Conservation (phyloP, 768 basidiomycete genomes). For the Trichaptum fuscoviolaceum region DNA sequence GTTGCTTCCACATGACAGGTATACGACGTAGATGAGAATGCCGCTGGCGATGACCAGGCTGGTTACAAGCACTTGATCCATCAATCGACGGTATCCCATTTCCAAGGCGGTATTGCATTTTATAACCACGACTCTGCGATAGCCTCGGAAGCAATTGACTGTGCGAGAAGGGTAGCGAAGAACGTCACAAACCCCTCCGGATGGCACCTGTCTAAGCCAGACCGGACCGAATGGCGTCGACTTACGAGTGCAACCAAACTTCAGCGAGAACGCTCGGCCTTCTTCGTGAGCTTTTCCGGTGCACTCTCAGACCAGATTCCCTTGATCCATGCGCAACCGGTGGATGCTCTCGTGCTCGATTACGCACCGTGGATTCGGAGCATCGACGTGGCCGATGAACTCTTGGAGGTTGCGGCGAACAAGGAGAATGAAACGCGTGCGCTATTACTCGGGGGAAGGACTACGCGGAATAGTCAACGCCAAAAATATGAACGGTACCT, state of each 20-base stretch:
- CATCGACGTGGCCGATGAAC: conserved; percentile 67
- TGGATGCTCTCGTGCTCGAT: conserved; percentile 46
- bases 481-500: conserved; percentile 41
- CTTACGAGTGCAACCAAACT: neutral
- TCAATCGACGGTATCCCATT: neutral
- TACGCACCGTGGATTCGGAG: conserved; percentile 63
- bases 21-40: neutral
- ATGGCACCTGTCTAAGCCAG: neutral
- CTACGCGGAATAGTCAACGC: conserved; percentile 54
- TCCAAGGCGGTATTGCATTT: neutral
- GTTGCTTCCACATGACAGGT: neutral
- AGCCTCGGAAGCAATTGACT: neutral
- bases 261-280: neutral
- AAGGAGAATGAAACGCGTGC: conserved; percentile 15
- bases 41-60: neutral
- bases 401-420: conserved; percentile 29
- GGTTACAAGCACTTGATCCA: neutral
- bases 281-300: neutral
- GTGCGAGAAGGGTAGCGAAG: neutral
- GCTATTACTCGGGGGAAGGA: conserved; percentile 27
- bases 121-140: neutral
- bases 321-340: neutral
- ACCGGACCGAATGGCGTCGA: neutral
- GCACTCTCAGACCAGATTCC: neutral
- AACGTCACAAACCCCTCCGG: neutral